phyloP scores from a whole-genome alignment of 108 stramenopile genomes.

The Cylindrotheca closterium region DNA sequence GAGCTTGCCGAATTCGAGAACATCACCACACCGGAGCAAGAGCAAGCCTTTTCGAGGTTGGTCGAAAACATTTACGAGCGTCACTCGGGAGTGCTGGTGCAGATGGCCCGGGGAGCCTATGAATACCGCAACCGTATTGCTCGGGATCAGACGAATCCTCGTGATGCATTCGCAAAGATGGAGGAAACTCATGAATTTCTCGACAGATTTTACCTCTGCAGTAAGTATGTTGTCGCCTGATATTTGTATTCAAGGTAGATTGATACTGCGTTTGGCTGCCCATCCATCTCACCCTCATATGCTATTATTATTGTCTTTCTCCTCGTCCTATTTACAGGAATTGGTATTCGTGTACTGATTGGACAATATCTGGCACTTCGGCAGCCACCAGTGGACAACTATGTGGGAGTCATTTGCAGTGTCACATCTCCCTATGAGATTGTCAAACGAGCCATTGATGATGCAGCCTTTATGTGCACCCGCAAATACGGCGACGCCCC shows the following conservation, averaged over 20 bases:
- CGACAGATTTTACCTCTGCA: slow-evolving; percentile 95
- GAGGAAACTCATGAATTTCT: slow-evolving; percentile 90
- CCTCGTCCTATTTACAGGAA: slow-evolving; percentile 19
- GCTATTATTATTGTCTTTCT: too few species aligned
- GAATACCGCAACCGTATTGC: slow-evolving; percentile 84
- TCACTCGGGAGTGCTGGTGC: slow-evolving; percentile 91
- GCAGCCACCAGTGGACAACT: slow-evolving; percentile 85
- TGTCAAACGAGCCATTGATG: slow-evolving; percentile 93
- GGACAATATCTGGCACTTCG: slow-evolving; percentile 92
- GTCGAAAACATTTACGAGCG: slow-evolving; percentile 91
- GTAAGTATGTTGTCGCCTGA: too few species aligned
- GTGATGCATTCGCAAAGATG: slow-evolving; percentile 50
- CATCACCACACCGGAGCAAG: slow-evolving; percentile 63
- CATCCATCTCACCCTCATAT: too few species aligned
- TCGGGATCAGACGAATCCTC: slow-evolving; percentile 8
- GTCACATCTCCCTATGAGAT: slow-evolving; percentile 93
- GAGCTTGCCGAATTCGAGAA: slow-evolving; percentile 74
- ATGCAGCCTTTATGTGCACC: slow-evolving; percentile 97
- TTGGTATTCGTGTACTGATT: slow-evolving; percentile 98
- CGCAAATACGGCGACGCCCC: slow-evolving; percentile 98
- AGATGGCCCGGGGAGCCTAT: slow-evolving; percentile 96
- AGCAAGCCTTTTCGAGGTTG: slow-evolving; percentile 76
- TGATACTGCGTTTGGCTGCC: too few species aligned
- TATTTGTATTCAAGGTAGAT: too few species aligned
- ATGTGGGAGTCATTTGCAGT: slow-evolving; percentile 87